phyloP scores from a whole-genome alignment of 495 filamentous ascomycete genomes.

The Hyaloscypha bicolor region DNA sequence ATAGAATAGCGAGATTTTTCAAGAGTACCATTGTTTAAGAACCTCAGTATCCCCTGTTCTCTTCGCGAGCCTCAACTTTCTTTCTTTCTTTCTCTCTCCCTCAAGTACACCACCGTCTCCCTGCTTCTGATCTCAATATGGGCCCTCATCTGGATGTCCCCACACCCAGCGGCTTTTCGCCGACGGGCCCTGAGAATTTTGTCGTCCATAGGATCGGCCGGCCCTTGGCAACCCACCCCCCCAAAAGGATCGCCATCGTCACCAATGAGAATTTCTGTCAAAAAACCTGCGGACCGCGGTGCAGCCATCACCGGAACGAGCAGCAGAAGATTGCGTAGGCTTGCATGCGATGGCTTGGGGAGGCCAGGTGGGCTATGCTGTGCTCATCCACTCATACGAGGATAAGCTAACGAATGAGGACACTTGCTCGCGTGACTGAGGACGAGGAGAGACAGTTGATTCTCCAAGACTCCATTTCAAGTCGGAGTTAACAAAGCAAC shows the following conservation, averaged over 20 bases:
- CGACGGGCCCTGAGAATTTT: too few relatives aligned
- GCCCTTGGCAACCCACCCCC: background rate
- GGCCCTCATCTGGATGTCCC: too few relatives aligned
- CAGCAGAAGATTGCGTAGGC: slow-evolving; percentile 6
- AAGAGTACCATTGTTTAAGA: background rate
- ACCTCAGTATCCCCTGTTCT: background rate
- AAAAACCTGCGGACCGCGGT: background rate
- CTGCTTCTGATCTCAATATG: too few relatives aligned
- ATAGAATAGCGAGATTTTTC: background rate
- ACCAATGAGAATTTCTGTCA: background rate
- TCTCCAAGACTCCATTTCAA: background rate
- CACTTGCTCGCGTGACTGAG: background rate
- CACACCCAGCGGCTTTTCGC: too few relatives aligned
- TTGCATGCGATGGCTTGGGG: slow-evolving; percentile 10
- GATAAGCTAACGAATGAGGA: background rate
- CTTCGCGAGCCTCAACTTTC: background rate
- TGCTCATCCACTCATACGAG: background rate
- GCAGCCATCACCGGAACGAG: background rate
- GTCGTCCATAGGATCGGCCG: too few relatives aligned
- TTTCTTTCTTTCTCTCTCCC: background rate
- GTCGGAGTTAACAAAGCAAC: background rate
- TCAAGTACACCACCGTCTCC: too few relatives aligned
- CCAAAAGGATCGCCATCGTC: slow-evolving; percentile 1
- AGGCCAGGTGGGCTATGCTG: slow-evolving; percentile 6
- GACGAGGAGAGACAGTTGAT: too few relatives aligned